These are phyloP conservation scores for Pestalotiopsis sp. DNA, from an alignment of 2,329 filamentous ascomycete genomes.

Conservation along the genomic window DNA sequence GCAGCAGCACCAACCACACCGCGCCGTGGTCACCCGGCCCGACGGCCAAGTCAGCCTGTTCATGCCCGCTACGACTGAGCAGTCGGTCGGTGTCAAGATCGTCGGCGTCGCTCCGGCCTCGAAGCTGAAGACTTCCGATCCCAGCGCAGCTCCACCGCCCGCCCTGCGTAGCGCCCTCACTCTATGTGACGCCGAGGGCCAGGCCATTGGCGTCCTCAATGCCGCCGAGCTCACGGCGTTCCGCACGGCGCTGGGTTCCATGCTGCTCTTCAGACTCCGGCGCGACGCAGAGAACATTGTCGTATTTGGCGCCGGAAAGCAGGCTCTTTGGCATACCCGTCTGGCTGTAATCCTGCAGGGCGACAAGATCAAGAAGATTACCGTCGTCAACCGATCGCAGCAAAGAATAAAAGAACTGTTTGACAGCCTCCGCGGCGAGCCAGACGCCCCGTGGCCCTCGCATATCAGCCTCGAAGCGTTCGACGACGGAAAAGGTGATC, in stretches of 20 bases:
- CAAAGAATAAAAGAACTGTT: background rate
- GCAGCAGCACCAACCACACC: background rate
- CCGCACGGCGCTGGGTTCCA: background rate
- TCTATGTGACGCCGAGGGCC: background rate
- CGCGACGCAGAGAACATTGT: background rate
- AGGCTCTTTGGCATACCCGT: background rate
- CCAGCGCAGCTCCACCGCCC: background rate
- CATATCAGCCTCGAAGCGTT: background rate
- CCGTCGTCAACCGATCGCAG: background rate
- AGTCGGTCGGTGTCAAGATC: background rate
- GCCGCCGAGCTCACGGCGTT: conserved; percentile 2
- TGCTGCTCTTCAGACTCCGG: background rate
- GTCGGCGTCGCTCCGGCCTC: conserved; percentile 1
- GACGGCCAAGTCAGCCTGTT: background rate
- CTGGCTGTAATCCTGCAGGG: background rate
- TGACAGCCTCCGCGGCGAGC: background rate
- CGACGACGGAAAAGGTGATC: background rate
- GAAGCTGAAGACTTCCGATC: background rate
- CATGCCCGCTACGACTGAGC: background rate
- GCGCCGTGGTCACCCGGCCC: background rate
- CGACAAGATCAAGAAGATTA: background rate
- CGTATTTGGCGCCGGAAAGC: conserved; percentile 1
- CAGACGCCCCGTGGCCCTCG: background rate
- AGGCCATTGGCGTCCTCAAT: background rate
- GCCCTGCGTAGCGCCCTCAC: background rate